These are phyloP conservation scores for Polytrichum formosum DNA, from an alignment of 225 moss, liverwort and hornwort genomes.

Conservation along the genomic window DNA sequence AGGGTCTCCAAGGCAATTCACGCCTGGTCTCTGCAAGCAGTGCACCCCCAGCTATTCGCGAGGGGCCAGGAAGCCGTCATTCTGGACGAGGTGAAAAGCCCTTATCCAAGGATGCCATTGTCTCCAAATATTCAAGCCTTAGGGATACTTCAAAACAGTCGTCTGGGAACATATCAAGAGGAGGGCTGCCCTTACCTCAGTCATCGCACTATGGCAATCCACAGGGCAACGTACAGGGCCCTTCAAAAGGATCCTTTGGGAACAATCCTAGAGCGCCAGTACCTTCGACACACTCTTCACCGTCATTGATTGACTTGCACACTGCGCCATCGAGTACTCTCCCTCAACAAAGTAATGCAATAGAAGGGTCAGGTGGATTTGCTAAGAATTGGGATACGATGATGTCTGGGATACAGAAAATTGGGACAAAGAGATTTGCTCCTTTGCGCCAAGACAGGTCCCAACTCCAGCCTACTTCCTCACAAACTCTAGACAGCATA, in stretches of 20 bases:
- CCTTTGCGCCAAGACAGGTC: slow-evolving; percentile 89
- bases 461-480: slow-evolving; percentile 44
- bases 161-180: slow-evolving; percentile 10
- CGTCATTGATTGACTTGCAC: slow-evolving; percentile 53
- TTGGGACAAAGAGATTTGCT: slow-evolving; percentile 85
- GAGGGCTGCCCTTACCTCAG: not conserved
- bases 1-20: slow-evolving; percentile 23
- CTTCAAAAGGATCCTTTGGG: slow-evolving; percentile 22
- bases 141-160: slow-evolving; percentile 37
- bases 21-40: slow-evolving; percentile 12
- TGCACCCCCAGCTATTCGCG: slow-evolving; percentile 33
- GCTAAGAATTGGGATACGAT: slow-evolving; percentile 76
- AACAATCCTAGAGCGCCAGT: slow-evolving; percentile 11
- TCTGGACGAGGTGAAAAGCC: slow-evolving; percentile 39
- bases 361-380: slow-evolving; percentile 38
- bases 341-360: slow-evolving; percentile 21
- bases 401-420: slow-evolving; percentile 73
- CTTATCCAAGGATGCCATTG: slow-evolving; percentile 66
- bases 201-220: not conserved
- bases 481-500: slow-evolving; percentile 84
- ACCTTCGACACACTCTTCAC: slow-evolving; percentile 16
- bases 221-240: slow-evolving; percentile 19
- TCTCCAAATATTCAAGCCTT: slow-evolving; percentile 64
- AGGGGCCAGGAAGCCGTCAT: slow-evolving; percentile 33
- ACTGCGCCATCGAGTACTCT: slow-evolving; percentile 21